Base-by-base conservation (phyloP, 2,329 filamentous ascomycete species). In the Paracoccidioides lutzii region DNA sequence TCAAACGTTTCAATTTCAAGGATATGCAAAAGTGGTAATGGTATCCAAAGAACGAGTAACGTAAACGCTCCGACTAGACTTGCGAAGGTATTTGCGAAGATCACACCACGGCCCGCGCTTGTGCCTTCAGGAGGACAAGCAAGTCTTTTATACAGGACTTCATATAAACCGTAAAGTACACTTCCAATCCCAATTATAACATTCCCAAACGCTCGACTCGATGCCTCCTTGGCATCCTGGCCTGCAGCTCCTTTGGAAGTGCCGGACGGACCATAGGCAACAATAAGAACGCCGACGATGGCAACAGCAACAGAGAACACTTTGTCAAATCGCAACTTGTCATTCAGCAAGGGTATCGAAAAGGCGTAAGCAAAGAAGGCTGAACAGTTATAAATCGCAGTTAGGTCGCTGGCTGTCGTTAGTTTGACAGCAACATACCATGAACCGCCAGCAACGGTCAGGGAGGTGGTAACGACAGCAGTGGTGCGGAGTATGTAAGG, bases 321-420 rank as follows among this genome's bases (percentile, higher is more conserved):
- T 75, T 98, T 98, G 73, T 88, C 88, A 41, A 85, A 73, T 28
- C 88, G 83, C 10, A 96, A 73, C 61, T 86, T 88, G 70, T 98
- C 93, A 56, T 87, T 83, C 2, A 98, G 77, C 15, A 98, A 73
- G 0, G 90, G 90, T 46, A 98, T 90, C 48, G 88, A 94, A 68
- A 98, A 98, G 10, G 88, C 91, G 68, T 98, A 98, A 51, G 93
- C 93, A 70, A 98, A 98, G 73, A 98, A 98, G 57, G 93, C 91
- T 54, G 88, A 95, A 77, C 93, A 98, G 74, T 98, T 98, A 79
- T 98, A 98, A 64, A 98, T 98, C 54, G 93, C 93, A 0, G 93
- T 98, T 64, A 98, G 74, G 70, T 98, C 93, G 61, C 87, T 90
- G 2, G 93, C 87, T 3, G 88, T 95, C 0, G 93, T 98, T 76